Conservation (phyloP, 2,329 filamentous ascomycete species). For the Aureobasidium mangrovei region DNA sequence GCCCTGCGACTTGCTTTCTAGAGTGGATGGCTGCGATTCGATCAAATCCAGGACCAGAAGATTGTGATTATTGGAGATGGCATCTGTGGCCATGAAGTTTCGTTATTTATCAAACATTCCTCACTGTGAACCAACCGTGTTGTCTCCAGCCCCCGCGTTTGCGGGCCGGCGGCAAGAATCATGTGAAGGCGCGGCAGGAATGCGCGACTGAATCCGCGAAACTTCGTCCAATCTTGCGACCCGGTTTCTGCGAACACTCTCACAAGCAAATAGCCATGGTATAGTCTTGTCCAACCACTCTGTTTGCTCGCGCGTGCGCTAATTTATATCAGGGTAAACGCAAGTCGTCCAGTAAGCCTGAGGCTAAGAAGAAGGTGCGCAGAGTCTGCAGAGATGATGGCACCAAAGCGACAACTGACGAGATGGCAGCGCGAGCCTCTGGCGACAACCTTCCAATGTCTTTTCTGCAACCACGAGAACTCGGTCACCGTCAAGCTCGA, state of each 20-base stretch:
- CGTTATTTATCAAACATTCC: background rate
- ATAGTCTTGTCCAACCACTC: background rate
- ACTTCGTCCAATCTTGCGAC: background rate
- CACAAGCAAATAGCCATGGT: background rate
- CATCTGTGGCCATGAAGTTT: too few species aligned
- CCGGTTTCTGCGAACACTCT: background rate
- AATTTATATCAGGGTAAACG: conserved; percentile 64
- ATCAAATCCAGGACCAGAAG: background rate
- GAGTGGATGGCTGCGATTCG: too few species aligned
- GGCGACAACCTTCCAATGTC: conserved; percentile 80
- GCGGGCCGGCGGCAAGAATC: background rate
- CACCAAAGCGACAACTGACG: background rate
- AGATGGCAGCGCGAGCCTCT: conserved; percentile 50
- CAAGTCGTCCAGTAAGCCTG: conserved; percentile 72
- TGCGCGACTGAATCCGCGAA: background rate
- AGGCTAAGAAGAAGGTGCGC: conserved; percentile 70
- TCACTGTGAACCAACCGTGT: background rate
- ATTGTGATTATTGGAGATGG: background rate
- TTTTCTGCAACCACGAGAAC: conserved; percentile 98
- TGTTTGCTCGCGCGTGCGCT: background rate
- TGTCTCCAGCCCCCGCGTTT: background rate
- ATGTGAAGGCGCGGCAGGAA: background rate
- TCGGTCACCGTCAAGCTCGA: conserved; percentile 86
- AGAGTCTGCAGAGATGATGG: background rate
- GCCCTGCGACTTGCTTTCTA: background rate